These are phyloP conservation scores for Kwoniella shandongensis DNA, from an alignment of 768 basidiomycete genomes.

Conservation along the genomic window DNA sequence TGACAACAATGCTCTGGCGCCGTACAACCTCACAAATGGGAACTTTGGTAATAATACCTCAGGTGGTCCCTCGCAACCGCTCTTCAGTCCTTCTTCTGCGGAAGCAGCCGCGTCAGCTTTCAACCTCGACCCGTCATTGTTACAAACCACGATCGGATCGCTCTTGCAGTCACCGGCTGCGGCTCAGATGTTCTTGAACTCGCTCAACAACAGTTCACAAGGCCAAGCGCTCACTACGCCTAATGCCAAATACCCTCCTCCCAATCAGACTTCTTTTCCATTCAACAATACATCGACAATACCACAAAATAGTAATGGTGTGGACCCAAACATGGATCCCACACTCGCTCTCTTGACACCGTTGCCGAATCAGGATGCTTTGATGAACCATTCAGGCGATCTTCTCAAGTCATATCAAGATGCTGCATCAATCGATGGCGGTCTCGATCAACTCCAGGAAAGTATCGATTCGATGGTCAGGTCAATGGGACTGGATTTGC, in stretches of 20 bases:
- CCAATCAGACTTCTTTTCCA: not conserved
- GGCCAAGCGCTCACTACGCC: conserved; percentile 37
- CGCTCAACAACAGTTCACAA: conserved; percentile 37
- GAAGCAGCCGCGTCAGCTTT: conserved; percentile 35
- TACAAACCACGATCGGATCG: conserved; percentile 50
- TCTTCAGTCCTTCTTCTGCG: conserved; percentile 26
- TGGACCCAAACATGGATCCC: conserved; percentile 22
- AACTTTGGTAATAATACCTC: not conserved
- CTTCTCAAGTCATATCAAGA: conserved; percentile 64
- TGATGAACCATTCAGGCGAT: conserved; percentile 54
- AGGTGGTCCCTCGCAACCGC: conserved; percentile 1
- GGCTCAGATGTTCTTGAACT: conserved; percentile 49
- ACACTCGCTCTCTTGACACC: conserved; percentile 44
- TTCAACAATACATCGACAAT: not conserved
- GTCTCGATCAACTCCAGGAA: conserved; percentile 68
- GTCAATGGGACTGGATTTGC: conserved; percentile 66
- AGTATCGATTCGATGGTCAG: conserved; percentile 72
- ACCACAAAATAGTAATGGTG: not conserved
- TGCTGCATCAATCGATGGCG: conserved; percentile 67
- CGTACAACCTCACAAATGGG: conserved; percentile 11
- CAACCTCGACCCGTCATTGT: conserved; percentile 46
- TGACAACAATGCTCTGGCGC: conserved; percentile 19
- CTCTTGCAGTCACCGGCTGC: conserved; percentile 50
- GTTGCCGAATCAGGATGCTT: conserved; percentile 38
- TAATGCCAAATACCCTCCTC: not conserved